Evolutionary conservation across 352 stramenopile genomes (phyloP).

Genomic region (Phytophthora idaei): DNA sequence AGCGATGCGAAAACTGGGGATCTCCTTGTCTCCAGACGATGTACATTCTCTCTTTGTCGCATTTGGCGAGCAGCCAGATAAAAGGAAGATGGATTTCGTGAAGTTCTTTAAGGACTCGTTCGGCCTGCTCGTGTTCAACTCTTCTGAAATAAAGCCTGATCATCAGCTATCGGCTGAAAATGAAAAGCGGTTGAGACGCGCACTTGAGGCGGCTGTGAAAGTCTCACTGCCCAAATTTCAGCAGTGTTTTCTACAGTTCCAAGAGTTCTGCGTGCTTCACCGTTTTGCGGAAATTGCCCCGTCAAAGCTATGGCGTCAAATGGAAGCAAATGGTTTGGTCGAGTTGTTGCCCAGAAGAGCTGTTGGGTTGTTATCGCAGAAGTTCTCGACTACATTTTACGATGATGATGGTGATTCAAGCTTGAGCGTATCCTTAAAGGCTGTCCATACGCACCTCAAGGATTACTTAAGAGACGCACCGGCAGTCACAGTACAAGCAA

Average conservation of each 20-base stretch:
- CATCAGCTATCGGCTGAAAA: conserved; percentile 31
- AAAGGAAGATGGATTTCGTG: conserved; percentile 32
- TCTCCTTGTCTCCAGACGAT: conserved; percentile 30
- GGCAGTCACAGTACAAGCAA: neutral
- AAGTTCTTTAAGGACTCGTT: conserved; percentile 26
- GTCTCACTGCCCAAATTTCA: conserved; percentile 43
- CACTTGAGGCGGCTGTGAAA: conserved; percentile 35
- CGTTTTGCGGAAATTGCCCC: conserved; percentile 41
- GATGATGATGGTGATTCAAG: conserved; percentile 10
- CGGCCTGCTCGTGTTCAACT: conserved; percentile 3
- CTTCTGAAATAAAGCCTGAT: neutral
- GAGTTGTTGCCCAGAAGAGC: conserved; percentile 49
- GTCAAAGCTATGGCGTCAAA: conserved; percentile 50
- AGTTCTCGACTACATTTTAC: conserved; percentile 33
- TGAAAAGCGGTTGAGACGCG: conserved; percentile 36
- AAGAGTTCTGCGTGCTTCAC: conserved; percentile 63
- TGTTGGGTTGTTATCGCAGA: conserved; percentile 45
- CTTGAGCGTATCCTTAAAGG: conserved; percentile 38
- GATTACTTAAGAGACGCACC: conserved; percentile 8
- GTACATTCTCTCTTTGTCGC: conserved; percentile 31
- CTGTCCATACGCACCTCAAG: conserved; percentile 35
- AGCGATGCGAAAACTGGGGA: conserved; percentile 37
- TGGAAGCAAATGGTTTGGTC: conserved; percentile 49
- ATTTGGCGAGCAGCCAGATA: conserved; percentile 26
- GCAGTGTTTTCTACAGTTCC: conserved; percentile 37